phyloP scores from a whole-genome alignment of 1,284 basidiomycete genomes.

The Cutaneotrichosporon sp. region DNA sequence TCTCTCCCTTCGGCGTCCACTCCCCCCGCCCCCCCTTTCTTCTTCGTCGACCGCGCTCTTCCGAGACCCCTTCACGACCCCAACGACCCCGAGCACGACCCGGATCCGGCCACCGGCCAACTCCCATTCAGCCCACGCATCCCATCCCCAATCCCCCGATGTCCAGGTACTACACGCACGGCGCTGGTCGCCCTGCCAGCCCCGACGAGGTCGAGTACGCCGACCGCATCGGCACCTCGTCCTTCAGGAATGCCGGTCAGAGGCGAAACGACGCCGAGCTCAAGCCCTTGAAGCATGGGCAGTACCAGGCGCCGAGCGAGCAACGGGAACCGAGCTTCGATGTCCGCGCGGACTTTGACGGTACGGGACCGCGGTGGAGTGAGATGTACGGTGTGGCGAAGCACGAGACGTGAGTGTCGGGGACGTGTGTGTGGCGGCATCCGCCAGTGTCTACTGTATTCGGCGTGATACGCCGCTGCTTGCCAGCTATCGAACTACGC shows the following conservation, averaged over 20 bases:
- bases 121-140: background rate
- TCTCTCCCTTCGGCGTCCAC: background rate
- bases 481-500: background rate
- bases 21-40: background rate
- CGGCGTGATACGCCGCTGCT: too few species aligned
- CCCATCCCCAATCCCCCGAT: background rate
- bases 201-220: slow-evolving; percentile 11
- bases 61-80: background rate
- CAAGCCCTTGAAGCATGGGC: background rate
- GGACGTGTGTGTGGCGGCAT: too few species aligned
- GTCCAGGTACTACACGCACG: slow-evolving; percentile 20
- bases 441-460: too few species aligned
- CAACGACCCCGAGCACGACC: background rate
- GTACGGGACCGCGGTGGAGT: slow-evolving; percentile 68
- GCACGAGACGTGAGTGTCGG: slow-evolving; percentile 40
- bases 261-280: background rate
- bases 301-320: slow-evolving; percentile 29
- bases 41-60: background rate
- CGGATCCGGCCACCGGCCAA: too few species aligned
- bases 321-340: slow-evolving; percentile 62
- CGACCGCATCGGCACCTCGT: background rate
- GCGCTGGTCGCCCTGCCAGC: slow-evolving; percentile 1
- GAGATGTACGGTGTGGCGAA: slow-evolving; percentile 54
- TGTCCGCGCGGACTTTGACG: slow-evolving; percentile 87
- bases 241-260: background rate